Evolutionary conservation across 306 rosid genomes (phyloP).

Genomic region (Rosa chinensis): DNA sequence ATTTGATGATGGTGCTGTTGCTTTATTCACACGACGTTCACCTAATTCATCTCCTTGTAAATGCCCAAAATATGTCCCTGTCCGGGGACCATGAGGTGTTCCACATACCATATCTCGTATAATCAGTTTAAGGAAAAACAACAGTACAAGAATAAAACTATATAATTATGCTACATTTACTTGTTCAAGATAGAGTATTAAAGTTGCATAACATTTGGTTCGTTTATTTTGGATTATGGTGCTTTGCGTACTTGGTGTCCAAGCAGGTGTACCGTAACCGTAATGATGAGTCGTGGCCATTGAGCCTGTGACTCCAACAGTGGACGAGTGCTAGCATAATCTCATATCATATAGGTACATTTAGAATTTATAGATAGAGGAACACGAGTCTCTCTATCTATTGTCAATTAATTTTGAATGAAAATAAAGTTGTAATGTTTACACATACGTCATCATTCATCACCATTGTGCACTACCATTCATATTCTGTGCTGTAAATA

Average conservation of each 20-base stretch:
- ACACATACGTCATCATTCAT: neutral
- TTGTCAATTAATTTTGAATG: neutral
- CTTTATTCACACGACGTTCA: conserved; percentile 30
- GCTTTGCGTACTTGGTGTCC: neutral
- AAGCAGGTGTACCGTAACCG: too few relatives aligned
- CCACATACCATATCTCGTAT: neutral
- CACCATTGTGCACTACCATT: neutral
- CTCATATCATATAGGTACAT: neutral
- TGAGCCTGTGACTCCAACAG: neutral
- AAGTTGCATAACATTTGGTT: neutral
- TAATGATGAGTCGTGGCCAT: too few relatives aligned
- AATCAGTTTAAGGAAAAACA: neutral
- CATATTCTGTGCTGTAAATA: neutral
- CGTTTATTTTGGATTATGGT: too few relatives aligned
- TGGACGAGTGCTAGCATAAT: neutral
- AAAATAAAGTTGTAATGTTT: neutral
- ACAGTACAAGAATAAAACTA: neutral
- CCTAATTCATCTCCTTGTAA: conserved; percentile 7
- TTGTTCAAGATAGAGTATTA: neutral
- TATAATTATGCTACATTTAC: neutral
- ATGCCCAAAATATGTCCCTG: conserved; percentile 7
- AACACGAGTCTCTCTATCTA: neutral
- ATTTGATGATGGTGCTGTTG: neutral
- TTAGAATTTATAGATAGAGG: neutral
- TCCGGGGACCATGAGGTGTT: neutral